Evolutionary conservation across 2,329 filamentous ascomycete genomes (phyloP), one percentile per base, ranked within the genome.

Genomic region (Calonectria ilicicola): DNA sequence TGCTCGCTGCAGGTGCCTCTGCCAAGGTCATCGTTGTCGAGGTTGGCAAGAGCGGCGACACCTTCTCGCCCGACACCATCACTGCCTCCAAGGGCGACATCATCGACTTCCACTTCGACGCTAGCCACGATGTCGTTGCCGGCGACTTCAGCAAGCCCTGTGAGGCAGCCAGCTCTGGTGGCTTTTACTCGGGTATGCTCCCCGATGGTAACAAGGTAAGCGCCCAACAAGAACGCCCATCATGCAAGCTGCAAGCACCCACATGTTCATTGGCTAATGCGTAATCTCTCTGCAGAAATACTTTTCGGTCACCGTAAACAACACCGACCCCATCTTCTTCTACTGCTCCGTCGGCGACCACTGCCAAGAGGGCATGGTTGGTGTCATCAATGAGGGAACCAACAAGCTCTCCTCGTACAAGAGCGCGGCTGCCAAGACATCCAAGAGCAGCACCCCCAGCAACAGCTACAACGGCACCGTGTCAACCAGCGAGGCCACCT

Each of bases 21-120:
- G 79, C 80, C 58, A 80, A 77, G 69, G 80, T 73, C 32, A 76
- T 80, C 74, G 62, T 81, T 21, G 80, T 89, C 67, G 82, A 85
- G 72, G 87, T 88, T 27, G 86, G 86, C 73, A 82, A 85, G 72
- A 81, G 83, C 46, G 84, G 83, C 8, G 75, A 88, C 40, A 80
- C 72, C 27, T 90, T 88, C 80, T 81, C 76, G 14, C 89, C 89
- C 2, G 81, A 85, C 69, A 84, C 83, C 29, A 76, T 89, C 71
- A 82, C 80, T 29, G 87, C 88, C 23, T 74, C 81, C 42, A 73
- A 83, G 14, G 89, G 89, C 70, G 88, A 89, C 75, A 83, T 85
- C 58, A 81, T 91, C 68, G 86, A 89, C 77, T 90, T 90, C 81
- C 86, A 89, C 77, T 91, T 90, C 80, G 82, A 85, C 12, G 84